Evolutionary conservation across 768 basidiomycete species (phyloP), one percentile per base, ranked within the genome.

Genomic region (Suillus discolor): DNA sequence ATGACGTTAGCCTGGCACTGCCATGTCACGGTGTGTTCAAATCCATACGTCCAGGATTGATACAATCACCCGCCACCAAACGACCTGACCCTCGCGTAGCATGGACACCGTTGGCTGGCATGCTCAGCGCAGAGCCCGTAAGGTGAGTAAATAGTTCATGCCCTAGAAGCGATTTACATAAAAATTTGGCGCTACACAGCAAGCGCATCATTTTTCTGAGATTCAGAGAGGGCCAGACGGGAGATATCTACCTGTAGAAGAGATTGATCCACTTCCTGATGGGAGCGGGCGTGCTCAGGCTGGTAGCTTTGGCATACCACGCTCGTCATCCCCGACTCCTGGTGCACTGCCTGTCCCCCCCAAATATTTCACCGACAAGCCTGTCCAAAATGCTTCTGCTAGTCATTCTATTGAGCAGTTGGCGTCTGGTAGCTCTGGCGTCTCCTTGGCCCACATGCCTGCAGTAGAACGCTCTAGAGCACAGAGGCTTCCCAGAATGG

Each of bases 21-120:
- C 61, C 66, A 23, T 41, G 28, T 38, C 36, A 38, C 36, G 36
- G 36, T 23, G 64, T 53, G 44, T 20, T 28, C 12, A 28, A 31
- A 38, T 28, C 6, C 41, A n/a, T 60, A 28, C 25, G 8, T 36
- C 20, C 20, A n/a, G 36, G 20, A 42, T 39, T 18, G 28, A 18
- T 31, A 16, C 6, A 18, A 11, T 36, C 7, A 49, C 42, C 31
- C 3, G 11, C 7, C 31, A 57, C 41, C 63, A 47, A 49, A 41
- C 38, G 45, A 42, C 47, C 16, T 15, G 36, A 60, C 6, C 4
- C n/a, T 63, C 20, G 4, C 34, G 23, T 36, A 62, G 23, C 55
- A 93, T 94, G 91, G 93, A 93, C 73, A 87, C 84, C 65, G 79
- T 87, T 62, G 93, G 93, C 64, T 94, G 92, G 92, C 85, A 84